Conservation (phyloP, 331 rosid species). For the Saraca asoca region DNA sequence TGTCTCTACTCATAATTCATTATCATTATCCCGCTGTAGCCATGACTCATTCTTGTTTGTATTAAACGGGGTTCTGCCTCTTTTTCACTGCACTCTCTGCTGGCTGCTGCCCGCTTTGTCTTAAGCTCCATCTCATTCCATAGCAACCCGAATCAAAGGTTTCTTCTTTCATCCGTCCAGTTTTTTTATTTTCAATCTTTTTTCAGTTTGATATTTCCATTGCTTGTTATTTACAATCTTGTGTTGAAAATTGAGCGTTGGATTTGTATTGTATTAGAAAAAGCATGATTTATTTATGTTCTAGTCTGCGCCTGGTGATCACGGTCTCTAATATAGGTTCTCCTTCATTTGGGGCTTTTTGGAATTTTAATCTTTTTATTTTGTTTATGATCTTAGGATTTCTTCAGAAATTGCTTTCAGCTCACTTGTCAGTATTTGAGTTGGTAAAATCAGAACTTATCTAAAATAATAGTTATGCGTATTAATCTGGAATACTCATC, state of each 20-base stretch:
- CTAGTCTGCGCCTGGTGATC: neutral
- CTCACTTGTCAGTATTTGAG: slow-evolving; percentile 7
- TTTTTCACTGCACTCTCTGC: neutral
- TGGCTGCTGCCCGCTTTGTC: neutral
- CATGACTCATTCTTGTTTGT: too few species aligned
- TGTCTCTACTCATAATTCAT: too few species aligned
- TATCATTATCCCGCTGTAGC: too few species aligned
- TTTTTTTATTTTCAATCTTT: neutral
- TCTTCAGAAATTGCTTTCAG: slow-evolving; percentile 19
- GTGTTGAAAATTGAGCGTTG: neutral
- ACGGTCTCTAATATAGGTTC: neutral
- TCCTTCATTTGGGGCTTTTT: slow-evolving; percentile 9
- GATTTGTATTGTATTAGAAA: too few species aligned
- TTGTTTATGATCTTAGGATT: slow-evolving; percentile 11
- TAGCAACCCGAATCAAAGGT: slow-evolving; percentile 14
- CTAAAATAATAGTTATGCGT: neutral
- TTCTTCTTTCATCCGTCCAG: neutral
- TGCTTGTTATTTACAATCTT: neutral
- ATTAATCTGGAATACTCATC: slow-evolving; percentile 6
- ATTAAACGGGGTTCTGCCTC: neutral
- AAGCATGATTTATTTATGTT: neutral
- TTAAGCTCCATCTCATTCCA: slow-evolving; percentile 25
- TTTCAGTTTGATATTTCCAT: neutral
- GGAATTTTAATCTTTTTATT: slow-evolving; percentile 22
- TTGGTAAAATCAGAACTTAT: neutral